Percentiles rank a stretch among this genome's conserved stretches.
These are phyloP conservation scores for Discostella pseudostelligera DNA, from an alignment of 108 stramenopile species.

Conservation along the genomic window DNA sequence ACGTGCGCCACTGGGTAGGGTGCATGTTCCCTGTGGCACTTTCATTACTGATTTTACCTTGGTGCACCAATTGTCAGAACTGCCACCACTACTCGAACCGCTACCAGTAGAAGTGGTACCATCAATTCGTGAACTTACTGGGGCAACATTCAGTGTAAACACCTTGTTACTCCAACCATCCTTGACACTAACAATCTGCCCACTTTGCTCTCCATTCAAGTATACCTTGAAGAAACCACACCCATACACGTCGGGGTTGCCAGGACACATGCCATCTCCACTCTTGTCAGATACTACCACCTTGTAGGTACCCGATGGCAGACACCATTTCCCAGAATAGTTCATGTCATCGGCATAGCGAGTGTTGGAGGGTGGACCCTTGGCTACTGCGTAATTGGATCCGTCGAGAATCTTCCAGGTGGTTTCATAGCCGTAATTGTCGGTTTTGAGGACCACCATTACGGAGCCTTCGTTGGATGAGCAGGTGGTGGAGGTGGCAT, in stretches of 20 bases:
- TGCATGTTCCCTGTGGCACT: neutral
- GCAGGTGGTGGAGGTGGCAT: slow-evolving; percentile 9
- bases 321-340: slow-evolving; percentile 3
- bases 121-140: slow-evolving; percentile 2
- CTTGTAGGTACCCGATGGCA: neutral
- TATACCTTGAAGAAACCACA: slow-evolving; percentile 12
- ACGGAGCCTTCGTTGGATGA: slow-evolving; percentile 3
- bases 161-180: neutral
- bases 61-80: neutral
- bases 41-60: neutral
- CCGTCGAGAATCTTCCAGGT: slow-evolving; percentile 5
- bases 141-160: neutral
- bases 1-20: neutral
- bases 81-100: neutral
- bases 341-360: slow-evolving; percentile 4
- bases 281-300: neutral
- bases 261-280: neutral
- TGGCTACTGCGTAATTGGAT: neutral
- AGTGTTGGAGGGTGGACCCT: neutral
- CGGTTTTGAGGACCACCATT: slow-evolving; percentile 11
- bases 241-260: neutral
- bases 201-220: neutral
- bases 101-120: neutral
- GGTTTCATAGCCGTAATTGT: slow-evolving; percentile 13
- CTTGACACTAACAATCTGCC: slow-evolving; percentile 1